Conservation (phyloP, 2,329 filamentous ascomycete genomes). For the Aspergillus sp. region DNA sequence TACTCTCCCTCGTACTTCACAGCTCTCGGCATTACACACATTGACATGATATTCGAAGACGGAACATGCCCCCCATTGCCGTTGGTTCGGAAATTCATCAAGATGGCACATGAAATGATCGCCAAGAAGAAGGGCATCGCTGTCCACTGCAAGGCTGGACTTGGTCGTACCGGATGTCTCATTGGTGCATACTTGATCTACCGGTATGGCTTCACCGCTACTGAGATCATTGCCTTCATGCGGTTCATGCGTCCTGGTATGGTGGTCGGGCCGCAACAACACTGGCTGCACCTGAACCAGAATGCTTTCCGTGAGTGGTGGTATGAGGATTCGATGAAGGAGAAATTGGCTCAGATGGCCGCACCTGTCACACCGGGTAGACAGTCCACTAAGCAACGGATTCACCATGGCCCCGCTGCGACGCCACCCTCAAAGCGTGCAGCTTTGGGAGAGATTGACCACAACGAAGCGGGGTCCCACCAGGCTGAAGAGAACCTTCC, state of each 20-base stretch:
- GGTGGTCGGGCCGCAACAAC: slow-evolving; percentile 97
- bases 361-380: slow-evolving; percentile 47
- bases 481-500: slow-evolving; percentile 75
- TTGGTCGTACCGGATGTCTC: slow-evolving; percentile 89
- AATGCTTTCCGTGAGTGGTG: slow-evolving; percentile 98
- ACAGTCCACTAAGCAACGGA: slow-evolving; percentile 54
- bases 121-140: slow-evolving; percentile 85
- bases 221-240: slow-evolving; percentile 97
- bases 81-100: slow-evolving; percentile 91
- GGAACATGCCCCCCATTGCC: slow-evolving; percentile 86
- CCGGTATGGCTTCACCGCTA: slow-evolving; percentile 91
- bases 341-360: slow-evolving; percentile 64
- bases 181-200: slow-evolving; percentile 98
- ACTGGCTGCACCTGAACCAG: slow-evolving; percentile 98
- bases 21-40: slow-evolving; percentile 84
- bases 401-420: slow-evolving; percentile 63
- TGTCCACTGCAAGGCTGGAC: slow-evolving; percentile 96
- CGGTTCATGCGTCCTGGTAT: slow-evolving; percentile 98
- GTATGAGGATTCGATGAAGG: slow-evolving; percentile 70
- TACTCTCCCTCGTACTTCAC: slow-evolving; percentile 98
- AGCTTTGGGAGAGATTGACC: slow-evolving; percentile 88
- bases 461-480: slow-evolving; percentile 55
- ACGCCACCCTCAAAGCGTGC: slow-evolving; percentile 78
- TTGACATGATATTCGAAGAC: slow-evolving; percentile 99
- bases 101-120: slow-evolving; percentile 90